These are phyloP conservation scores for Cladobotryum mycophilum DNA, from an alignment of 2,329 filamentous ascomycete genomes.

Conservation along the genomic window DNA sequence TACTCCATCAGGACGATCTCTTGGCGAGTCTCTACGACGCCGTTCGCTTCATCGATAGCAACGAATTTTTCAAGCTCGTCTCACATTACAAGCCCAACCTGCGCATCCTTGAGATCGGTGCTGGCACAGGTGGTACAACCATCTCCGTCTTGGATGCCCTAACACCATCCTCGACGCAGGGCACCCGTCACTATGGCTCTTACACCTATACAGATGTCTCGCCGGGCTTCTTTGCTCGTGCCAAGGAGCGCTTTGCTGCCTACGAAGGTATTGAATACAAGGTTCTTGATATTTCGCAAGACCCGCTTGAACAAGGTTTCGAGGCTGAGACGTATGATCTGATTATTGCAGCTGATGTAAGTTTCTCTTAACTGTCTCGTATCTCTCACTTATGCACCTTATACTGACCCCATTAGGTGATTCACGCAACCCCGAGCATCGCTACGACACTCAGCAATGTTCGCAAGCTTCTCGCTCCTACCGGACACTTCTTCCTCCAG, in stretches of 20 bases:
- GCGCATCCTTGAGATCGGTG: conserved; percentile 34
- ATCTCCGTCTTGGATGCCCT: background rate
- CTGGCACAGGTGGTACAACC: conserved; percentile 25
- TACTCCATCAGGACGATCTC: background rate
- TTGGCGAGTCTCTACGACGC: background rate
- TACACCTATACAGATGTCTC: conserved; percentile 22
- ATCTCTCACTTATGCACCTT: no score
- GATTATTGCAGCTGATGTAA: conserved; percentile 18
- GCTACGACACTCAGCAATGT: conserved; percentile 15
- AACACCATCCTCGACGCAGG: background rate
- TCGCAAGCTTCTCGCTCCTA: conserved; percentile 19
- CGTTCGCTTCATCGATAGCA: conserved; percentile 3
- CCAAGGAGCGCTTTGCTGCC: conserved; percentile 15
- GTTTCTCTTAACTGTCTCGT: background rate
- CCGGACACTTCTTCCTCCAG: conserved; percentile 16
- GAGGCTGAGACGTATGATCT: conserved; percentile 17
- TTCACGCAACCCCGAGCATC: conserved; percentile 20
- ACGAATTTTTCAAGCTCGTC: conserved; percentile 14
- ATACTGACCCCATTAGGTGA: conserved; percentile 4
- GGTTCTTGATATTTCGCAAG: conserved; percentile 23
- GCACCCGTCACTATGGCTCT: background rate
- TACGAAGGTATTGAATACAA: conserved; percentile 8
- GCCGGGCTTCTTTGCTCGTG: conserved; percentile 15
- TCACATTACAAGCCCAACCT: conserved; percentile 20
- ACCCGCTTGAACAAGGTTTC: conserved; percentile 18